Base-by-base conservation (phyloP, 1,139 yeast genomes). In the Zhuliangozyma blackwelliae region DNA sequence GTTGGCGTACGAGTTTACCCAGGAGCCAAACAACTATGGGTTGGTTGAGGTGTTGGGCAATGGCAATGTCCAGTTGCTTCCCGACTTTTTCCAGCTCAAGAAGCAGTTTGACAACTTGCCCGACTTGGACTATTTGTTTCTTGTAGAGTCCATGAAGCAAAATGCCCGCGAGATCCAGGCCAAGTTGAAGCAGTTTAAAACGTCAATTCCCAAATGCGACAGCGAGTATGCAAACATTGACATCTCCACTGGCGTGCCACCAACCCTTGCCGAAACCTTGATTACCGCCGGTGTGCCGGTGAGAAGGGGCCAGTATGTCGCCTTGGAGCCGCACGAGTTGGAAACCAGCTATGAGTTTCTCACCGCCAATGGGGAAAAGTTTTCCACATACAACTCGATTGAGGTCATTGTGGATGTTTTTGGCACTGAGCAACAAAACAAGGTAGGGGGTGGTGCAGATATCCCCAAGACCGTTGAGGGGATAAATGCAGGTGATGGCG, bases 1-100 rank as follows among this genome's bases (percentile, higher is more conserved):
- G 0, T 68, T 92, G 40, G 94, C 88, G 2, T 92, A 92, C 57
- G 97, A 92, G 57, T 92, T 75, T 60, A 77, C 95, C 2, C 92
- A 89, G 58, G 97, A 88, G 54, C 77, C 83, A 21, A 89, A 89
- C 55, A 79, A 85, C 54, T 92, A 92, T 60, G 98, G 98, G 0
- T 68, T 92, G 30, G 95, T 92, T 3, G 75, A 77, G 37, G 59
- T 83, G 11, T 73, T 73, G 40, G 52, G 52, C 3, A 65, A 72
- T 33, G 92, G 90, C 0, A 72, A 78, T 50, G 79, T 73, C 2
- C 63, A 65, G 28, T 38, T 83, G 2, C 57, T 79, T 34, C 55
- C 66, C 3, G 94, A 84, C 53, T 84, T 69, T 48, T 54, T 68
- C 16, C 57, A 68, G 19, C 67, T 83, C 38, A 76, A 75, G 47